phyloP scores from a whole-genome alignment of 1,284 basidiomycete species.

The Polyporus tsugae region DNA sequence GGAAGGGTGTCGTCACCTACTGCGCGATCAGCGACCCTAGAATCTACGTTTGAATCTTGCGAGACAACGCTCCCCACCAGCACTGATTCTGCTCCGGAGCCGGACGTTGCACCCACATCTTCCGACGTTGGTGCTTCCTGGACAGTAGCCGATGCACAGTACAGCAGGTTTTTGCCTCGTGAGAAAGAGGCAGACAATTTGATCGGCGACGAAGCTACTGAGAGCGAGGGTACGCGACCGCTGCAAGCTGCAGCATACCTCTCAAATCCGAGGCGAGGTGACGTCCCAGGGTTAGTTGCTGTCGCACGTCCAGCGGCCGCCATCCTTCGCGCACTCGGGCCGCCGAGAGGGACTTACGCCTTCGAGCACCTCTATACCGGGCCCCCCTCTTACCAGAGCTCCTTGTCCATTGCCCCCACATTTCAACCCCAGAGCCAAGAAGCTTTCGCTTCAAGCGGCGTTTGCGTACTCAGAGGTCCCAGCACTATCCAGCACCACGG shows the following conservation, averaged over 20 bases:
- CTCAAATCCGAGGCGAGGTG: background rate
- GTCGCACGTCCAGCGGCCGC: background rate
- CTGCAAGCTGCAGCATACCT: background rate
- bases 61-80: background rate
- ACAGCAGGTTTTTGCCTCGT: background rate
- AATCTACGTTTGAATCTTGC: background rate
- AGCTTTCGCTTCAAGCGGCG: background rate
- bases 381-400: background rate
- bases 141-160: background rate
- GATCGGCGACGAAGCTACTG: background rate
- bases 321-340: slow-evolving; percentile 4
- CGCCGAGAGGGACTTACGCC: background rate
- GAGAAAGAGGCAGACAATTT: background rate
- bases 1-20: background rate
- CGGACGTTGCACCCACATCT: background rate
- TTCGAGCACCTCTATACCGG: background rate
- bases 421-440: background rate
- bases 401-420: background rate
- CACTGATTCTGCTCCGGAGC: background rate
- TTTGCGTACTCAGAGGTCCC: background rate
- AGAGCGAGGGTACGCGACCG: background rate
- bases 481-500: background rate
- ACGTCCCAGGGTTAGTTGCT: background rate
- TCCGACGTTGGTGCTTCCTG: background rate
- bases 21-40: background rate